Percentiles rank a stretch among this genome's conserved stretches.
Evolutionary conservation across 805 yeast genomes (phyloP).

Genomic region (Starmera dryadoides): DNA sequence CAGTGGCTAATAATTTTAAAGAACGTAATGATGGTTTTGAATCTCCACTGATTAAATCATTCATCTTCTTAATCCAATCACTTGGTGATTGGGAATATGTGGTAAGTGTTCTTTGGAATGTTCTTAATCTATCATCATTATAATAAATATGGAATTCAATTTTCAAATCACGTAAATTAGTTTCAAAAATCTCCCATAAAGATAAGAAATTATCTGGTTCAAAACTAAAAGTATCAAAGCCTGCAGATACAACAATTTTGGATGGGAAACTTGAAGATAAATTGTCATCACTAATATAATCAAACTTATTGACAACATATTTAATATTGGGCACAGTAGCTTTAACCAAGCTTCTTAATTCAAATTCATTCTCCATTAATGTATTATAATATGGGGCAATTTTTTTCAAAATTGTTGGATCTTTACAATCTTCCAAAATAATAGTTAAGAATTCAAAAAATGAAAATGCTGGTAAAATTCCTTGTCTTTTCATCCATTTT

Average conservation of each 20-base stretch:
- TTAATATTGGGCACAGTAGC: conserved; percentile 22
- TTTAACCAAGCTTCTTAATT: conserved; percentile 31
- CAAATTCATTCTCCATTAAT: conserved; percentile 36
- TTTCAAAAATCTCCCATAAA: conserved; percentile 2
- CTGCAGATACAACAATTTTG: conserved; percentile 32
- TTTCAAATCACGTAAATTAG: conserved; percentile 13
- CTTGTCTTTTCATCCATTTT: conserved; percentile 41
- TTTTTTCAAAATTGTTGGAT: conserved; percentile 26
- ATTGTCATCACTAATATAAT: conserved; percentile 47
- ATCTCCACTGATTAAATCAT: conserved; percentile 29
- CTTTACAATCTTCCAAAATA: conserved; percentile 34
- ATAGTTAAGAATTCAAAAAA: conserved; percentile 39
- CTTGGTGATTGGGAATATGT: conserved; percentile 37
- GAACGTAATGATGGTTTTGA: conserved; percentile 39
- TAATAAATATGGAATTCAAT: conserved; percentile 39
- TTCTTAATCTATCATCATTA: conserved; percentile 45
- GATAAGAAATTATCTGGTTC: conserved; percentile 25
- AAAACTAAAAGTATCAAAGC: conserved; percentile 25
- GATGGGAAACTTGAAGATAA: conserved; percentile 47
- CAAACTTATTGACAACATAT: conserved; percentile 29
- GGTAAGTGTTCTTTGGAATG: conserved; percentile 27
- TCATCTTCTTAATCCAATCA: conserved; percentile 45
- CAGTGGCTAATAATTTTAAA: conserved; percentile 37
- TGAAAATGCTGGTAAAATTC: conserved; percentile 46
- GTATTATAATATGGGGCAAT: conserved; percentile 27